phyloP scores from a whole-genome alignment of 345 rosid species.

The Syzygium aqueum region DNA sequence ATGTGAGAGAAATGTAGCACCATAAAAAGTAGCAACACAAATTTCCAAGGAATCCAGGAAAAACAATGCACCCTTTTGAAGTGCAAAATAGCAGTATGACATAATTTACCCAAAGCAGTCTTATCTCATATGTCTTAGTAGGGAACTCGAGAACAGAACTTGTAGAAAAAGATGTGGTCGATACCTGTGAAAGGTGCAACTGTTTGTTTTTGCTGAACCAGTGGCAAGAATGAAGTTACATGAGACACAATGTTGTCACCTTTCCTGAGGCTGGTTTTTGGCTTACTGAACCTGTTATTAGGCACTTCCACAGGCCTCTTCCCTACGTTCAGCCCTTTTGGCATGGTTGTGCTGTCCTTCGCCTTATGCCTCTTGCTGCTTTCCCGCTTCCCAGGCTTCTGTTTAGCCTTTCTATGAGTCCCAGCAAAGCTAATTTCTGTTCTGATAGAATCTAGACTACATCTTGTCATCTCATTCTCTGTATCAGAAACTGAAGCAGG shows the following conservation, averaged over 20 bases:
- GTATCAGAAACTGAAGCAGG: constrained; percentile 37
- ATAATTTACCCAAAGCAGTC: neutral
- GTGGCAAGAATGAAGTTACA: constrained; percentile 68
- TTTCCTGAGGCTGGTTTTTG: constrained; percentile 36
- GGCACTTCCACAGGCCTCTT: constrained; percentile 31
- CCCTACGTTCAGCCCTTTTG: constrained; percentile 14
- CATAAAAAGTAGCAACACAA: neutral
- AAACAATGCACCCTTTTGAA: neutral
- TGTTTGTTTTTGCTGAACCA: constrained; percentile 74
- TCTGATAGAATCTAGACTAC: constrained; percentile 57
- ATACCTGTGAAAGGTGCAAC: constrained; percentile 56
- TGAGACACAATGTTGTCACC: constrained; percentile 70
- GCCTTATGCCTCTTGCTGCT: constrained; percentile 39
- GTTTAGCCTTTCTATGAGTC: constrained; percentile 29
- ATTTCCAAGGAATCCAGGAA: neutral
- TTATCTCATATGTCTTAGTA: neutral
- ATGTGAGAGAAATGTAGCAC: neutral
- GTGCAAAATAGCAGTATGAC: neutral
- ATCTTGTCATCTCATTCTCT: constrained; percentile 35
- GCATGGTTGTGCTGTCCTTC: constrained; percentile 31
- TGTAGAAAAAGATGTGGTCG: neutral
- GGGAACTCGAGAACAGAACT: neutral
- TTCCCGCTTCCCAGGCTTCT: constrained; percentile 27
- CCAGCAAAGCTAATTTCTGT: constrained; percentile 41
- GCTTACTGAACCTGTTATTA: constrained; percentile 41